Evolutionary conservation across 2,329 filamentous ascomycete species (phyloP).

Genomic region (Paecilomyces sp.): DNA sequence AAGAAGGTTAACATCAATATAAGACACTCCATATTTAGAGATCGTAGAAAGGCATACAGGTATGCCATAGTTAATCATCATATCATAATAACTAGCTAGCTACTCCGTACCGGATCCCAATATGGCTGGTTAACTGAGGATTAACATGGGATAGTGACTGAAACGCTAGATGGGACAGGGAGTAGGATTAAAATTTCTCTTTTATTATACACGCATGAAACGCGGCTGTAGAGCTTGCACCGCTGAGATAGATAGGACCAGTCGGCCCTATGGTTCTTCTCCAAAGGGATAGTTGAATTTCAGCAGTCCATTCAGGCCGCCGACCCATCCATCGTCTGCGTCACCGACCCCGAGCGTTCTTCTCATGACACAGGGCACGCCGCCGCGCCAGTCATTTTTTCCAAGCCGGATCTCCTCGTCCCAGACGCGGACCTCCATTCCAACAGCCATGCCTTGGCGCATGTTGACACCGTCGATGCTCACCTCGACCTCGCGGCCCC

Average conservation of each 20-base stretch:
- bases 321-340: constrained; percentile 89
- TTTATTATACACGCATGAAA: no score
- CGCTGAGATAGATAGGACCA: not conserved
- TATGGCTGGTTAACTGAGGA: no score
- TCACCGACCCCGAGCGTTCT: constrained; percentile 42
- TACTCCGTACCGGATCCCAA: no score
- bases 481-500: constrained; percentile 68
- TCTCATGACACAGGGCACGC: constrained; percentile 86
- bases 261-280: constrained; percentile 39
- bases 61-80: no score
- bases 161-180: no score
- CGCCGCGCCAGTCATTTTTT: constrained; percentile 58
- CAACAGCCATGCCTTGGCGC: constrained; percentile 60
- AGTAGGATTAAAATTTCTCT: no score
- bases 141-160: no score
- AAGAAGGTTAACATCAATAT: no score
- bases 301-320: constrained; percentile 81
- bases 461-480: constrained; percentile 68
- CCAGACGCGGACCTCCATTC: constrained; percentile 80
- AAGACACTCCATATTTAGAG: no score
- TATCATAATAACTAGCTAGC: no score
- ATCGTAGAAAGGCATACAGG: no score
- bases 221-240: not conserved
- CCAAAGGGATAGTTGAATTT: constrained; percentile 99
- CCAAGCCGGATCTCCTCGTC: constrained; percentile 65